These are phyloP conservation scores for Fagus crenata DNA, from an alignment of 306 rosid species.

Conservation along the genomic window DNA sequence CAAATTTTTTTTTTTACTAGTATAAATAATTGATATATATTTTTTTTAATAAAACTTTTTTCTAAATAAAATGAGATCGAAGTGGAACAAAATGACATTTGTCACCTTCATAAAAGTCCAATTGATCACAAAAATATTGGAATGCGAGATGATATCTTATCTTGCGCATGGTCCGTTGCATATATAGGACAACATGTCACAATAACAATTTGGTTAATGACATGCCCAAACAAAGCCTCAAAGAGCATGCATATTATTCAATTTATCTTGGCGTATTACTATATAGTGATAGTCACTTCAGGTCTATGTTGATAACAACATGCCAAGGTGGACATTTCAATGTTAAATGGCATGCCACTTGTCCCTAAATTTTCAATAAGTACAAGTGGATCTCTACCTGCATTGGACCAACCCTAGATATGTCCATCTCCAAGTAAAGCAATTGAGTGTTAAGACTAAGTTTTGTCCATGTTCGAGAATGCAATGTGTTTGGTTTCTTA, in stretches of 20 bases:
- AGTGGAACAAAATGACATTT: conserved; percentile 12
- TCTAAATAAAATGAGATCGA: not conserved
- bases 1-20: not conserved
- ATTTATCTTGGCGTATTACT: not conserved
- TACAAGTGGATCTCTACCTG: not conserved
- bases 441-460: too few relatives aligned
- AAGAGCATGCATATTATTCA: not conserved
- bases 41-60: too few relatives aligned
- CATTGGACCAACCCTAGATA: not conserved
- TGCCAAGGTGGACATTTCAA: conserved; percentile 5
- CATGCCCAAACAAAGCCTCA: conserved; percentile 17
- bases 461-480: too few relatives aligned
- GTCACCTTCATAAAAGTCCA: conserved; percentile 24
- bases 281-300: not conserved
- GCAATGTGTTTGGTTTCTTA: too few relatives aligned
- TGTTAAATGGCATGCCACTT: conserved; percentile 15
- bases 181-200: conserved; percentile 12
- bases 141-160: conserved; percentile 34
- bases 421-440: not conserved
- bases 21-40: not conserved
- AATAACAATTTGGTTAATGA: conserved; percentile 7
- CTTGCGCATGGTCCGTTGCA: conserved; percentile 12
- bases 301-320: conserved; percentile 7
- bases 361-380: not conserved
- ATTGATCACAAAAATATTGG: conserved; percentile 24